Percentiles rank a stretch among this genome's conserved stretches.
Conservation (phyloP, 2,329 filamentous ascomycete species). For the Cladosporium sphaerospermum region DNA sequence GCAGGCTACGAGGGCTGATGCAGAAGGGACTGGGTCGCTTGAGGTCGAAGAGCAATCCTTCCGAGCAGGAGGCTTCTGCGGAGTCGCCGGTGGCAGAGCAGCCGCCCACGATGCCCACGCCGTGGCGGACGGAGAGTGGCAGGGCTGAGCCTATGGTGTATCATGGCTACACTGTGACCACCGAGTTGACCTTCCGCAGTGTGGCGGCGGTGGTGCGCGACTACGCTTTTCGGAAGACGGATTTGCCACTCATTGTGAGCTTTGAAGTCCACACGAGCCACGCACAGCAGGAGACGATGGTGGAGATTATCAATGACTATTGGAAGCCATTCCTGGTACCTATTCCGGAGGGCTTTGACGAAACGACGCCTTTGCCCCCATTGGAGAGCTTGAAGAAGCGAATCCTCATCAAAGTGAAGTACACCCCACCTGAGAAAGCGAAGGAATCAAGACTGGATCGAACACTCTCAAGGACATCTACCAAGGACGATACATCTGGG, state of each 20-base stretch:
- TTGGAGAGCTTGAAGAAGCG: constrained; percentile 65
- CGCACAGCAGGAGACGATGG: constrained; percentile 86
- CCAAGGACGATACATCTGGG: constrained; percentile 30
- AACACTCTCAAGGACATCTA: constrained; percentile 9
- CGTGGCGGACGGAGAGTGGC: constrained; percentile 24
- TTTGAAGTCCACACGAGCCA: constrained; percentile 80
- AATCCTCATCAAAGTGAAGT: constrained; percentile 57
- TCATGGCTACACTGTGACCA: constrained; percentile 67
- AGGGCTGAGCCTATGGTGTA: constrained; percentile 27
- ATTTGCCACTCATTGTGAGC: constrained; percentile 82
- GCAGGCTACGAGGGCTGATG: constrained; percentile 27
- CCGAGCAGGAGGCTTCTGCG: constrained; percentile 9
- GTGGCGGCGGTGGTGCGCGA: constrained; percentile 77
- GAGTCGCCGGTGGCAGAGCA: constrained; percentile 7
- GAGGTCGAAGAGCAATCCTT: constrained; percentile 16
- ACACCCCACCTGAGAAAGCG: constrained; percentile 34
- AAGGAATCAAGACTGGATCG: constrained; percentile 13
- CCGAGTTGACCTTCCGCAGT: constrained; percentile 77
- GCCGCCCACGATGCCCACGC: constrained; percentile 19
- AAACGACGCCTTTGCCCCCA: constrained; percentile 57
- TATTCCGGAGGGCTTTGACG: constrained; percentile 41
- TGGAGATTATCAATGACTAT: constrained; percentile 84
- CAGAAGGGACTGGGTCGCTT: constrained; percentile 24
- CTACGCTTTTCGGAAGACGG: constrained; percentile 64
- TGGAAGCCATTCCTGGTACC: constrained; percentile 74